Conservation (phyloP, 164 flowering plant genomes). For the Cinnamomum chago region DNA sequence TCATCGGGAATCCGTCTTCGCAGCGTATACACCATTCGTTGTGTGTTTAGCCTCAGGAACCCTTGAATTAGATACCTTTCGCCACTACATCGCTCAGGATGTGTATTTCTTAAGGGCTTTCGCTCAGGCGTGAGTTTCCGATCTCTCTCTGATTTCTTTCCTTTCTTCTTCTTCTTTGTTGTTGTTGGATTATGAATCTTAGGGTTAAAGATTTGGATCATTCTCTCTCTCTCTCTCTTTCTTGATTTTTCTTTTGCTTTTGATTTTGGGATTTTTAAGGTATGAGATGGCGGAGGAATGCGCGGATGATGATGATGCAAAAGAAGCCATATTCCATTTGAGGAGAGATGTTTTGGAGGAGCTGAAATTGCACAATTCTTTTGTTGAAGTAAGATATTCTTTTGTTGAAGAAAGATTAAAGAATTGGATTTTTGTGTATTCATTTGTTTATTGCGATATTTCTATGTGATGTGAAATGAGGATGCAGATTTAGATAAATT, state of each 20-base stretch:
- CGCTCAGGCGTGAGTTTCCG: slow-evolving; percentile 65
- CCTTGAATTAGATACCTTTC: slow-evolving; percentile 57
- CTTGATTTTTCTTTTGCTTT: neutral
- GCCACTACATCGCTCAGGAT: slow-evolving; percentile 74
- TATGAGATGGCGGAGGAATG: slow-evolving; percentile 82
- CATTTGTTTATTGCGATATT: neutral
- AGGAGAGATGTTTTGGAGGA: slow-evolving; percentile 59
- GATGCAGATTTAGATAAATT: no score
- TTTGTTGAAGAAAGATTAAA: no score
- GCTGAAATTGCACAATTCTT: slow-evolving; percentile 70
- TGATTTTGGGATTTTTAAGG: slow-evolving; percentile 24
- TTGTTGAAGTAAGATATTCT: slow-evolving; percentile 41
- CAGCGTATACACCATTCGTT: slow-evolving; percentile 70
- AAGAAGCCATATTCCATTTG: slow-evolving; percentile 50
- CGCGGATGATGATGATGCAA: slow-evolving; percentile 94
- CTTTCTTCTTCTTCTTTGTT: neutral
- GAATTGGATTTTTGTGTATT: neutral
- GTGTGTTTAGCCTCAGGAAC: slow-evolving; percentile 70
- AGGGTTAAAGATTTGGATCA: neutral
- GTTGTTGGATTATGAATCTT: neutral
- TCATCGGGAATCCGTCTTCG: slow-evolving; percentile 44
- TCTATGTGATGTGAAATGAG: neutral
- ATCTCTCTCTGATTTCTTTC: neutral
- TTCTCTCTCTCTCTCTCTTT: no score
- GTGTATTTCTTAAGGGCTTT: slow-evolving; percentile 74